Evolutionary conservation across 139 green algal species (phyloP).

Genomic region (Chlamydomonas sp.): DNA sequence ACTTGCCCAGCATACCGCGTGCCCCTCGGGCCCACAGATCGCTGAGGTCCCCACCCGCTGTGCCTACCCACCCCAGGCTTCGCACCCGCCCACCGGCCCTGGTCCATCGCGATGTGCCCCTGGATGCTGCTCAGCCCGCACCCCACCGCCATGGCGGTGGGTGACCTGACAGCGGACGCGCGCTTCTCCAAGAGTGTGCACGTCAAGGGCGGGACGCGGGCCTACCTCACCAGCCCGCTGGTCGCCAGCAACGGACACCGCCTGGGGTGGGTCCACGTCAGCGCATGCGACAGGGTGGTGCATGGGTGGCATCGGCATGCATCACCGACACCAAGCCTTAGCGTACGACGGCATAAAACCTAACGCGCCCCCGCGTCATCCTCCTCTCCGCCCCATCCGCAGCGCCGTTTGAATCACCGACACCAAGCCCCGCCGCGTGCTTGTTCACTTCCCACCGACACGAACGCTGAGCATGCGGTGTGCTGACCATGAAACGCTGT

Average conservation of each 20-base stretch:
- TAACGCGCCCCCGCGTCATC: too few relatives aligned
- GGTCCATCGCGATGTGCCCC: conserved; percentile 25
- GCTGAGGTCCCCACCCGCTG: neutral
- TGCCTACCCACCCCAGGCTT: neutral
- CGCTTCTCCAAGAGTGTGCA: conserved; percentile 70
- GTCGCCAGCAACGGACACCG: conserved; percentile 67
- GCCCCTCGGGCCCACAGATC: too few relatives aligned
- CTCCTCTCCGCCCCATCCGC: too few relatives aligned
- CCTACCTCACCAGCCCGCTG: conserved; percentile 80
- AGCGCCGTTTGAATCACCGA: conserved; percentile 73
- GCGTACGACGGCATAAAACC: too few relatives aligned
- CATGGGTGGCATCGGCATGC: too few relatives aligned
- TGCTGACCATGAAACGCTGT: too few relatives aligned
- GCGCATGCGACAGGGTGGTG: too few relatives aligned
- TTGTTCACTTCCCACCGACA: too few relatives aligned
- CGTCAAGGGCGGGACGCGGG: conserved; percentile 55
- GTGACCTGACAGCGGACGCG: conserved; percentile 62
- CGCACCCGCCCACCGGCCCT: neutral
- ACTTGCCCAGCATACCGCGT: too few relatives aligned
- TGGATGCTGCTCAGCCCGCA: conserved; percentile 64
- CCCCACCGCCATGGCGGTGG: conserved; percentile 67
- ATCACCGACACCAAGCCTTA: too few relatives aligned
- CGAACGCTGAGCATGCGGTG: too few relatives aligned
- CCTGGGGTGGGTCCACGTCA: conserved; percentile 47
- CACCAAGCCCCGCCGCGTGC: conserved; percentile 52